These are phyloP conservation scores for Stevia rebaudiana DNA, from an alignment of 140 eudicot species.

Conservation along the genomic window DNA sequence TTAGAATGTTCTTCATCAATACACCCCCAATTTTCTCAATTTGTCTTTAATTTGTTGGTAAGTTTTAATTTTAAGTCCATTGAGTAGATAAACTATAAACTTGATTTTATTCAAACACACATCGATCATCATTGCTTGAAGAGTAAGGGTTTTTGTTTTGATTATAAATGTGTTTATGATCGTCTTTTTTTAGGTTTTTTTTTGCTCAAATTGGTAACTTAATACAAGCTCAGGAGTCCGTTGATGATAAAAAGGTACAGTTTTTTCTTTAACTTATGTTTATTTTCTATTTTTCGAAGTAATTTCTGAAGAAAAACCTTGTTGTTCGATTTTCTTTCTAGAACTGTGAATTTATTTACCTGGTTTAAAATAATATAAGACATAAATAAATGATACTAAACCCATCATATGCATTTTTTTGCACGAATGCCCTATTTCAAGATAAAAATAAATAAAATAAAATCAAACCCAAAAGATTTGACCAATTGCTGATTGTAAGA, in stretches of 20 bases:
- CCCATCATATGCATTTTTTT: conserved; percentile 11
- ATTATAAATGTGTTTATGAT: conserved; percentile 33
- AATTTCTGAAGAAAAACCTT: conserved; percentile 19
- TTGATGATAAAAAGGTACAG: conserved; percentile 59
- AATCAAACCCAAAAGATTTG: conserved; percentile 17
- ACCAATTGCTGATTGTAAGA: conserved; percentile 14
- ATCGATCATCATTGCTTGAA: conserved; percentile 23
- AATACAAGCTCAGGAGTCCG: conserved; percentile 37
- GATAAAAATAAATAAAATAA: neutral
- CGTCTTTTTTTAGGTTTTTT: conserved; percentile 28
- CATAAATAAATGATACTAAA: neutral
- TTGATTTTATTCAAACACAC: conserved; percentile 9
- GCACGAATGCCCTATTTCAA: neutral
- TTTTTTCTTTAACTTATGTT: conserved; percentile 16
- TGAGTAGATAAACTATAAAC: conserved; percentile 22
- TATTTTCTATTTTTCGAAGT: conserved; percentile 15
- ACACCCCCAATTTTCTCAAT: conserved; percentile 21
- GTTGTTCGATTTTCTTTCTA: conserved; percentile 1
- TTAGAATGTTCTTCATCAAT: conserved; percentile 28
- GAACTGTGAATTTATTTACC: neutral
- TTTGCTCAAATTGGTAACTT: conserved; percentile 31
- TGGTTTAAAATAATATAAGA: too few relatives aligned
- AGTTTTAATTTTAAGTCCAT: conserved; percentile 10
- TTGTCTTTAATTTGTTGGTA: conserved; percentile 1
- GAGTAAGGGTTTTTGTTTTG: conserved; percentile 22